A percentile compares a stretch with the other conserved stretches of the same genome.
Evolutionary conservation across 2,329 filamentous ascomycete species (phyloP).

Genomic region (Talaromyces islandicus): DNA sequence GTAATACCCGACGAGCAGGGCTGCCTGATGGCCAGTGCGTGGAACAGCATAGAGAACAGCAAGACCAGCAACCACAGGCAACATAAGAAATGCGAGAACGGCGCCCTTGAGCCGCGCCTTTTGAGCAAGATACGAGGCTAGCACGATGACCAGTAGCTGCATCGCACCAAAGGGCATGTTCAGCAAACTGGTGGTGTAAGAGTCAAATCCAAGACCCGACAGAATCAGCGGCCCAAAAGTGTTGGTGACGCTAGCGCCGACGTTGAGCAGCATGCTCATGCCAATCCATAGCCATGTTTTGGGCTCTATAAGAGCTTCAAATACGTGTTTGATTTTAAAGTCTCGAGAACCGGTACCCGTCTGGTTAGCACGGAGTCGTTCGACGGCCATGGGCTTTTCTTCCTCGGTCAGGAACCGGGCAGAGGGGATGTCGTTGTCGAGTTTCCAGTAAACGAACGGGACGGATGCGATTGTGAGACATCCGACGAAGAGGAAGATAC

Average conservation of each 20-base stretch:
- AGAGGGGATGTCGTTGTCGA: constrained; percentile 53
- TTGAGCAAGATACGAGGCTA: constrained; percentile 54
- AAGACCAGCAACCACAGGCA: constrained; percentile 56
- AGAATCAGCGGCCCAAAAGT: constrained; percentile 62
- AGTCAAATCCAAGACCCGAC: constrained; percentile 54
- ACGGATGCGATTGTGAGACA: constrained; percentile 54
- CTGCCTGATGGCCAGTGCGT: constrained; percentile 33
- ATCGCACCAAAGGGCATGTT: constrained; percentile 63
- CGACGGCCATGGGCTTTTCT: constrained; percentile 43
- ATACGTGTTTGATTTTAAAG: constrained; percentile 41
- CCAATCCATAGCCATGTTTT: constrained; percentile 55
- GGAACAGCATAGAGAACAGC: constrained; percentile 52
- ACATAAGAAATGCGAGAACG: constrained; percentile 48
- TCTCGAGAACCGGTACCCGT: constrained; percentile 42
- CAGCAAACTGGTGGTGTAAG: constrained; percentile 53
- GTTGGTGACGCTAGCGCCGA: constrained; percentile 58
- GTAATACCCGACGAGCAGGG: constrained; percentile 58
- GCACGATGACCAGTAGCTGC: constrained; percentile 55
- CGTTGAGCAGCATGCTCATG: constrained; percentile 57
- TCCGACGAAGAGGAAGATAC: constrained; percentile 57
- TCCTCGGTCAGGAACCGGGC: constrained; percentile 43
- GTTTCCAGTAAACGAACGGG: constrained; percentile 53
- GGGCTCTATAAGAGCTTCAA: constrained; percentile 37
- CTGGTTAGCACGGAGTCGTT: constrained; percentile 46
- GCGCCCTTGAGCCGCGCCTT: constrained; percentile 52